phyloP scores from a whole-genome alignment of 352 stramenopile species.

The Phytophthora citricola region DNA sequence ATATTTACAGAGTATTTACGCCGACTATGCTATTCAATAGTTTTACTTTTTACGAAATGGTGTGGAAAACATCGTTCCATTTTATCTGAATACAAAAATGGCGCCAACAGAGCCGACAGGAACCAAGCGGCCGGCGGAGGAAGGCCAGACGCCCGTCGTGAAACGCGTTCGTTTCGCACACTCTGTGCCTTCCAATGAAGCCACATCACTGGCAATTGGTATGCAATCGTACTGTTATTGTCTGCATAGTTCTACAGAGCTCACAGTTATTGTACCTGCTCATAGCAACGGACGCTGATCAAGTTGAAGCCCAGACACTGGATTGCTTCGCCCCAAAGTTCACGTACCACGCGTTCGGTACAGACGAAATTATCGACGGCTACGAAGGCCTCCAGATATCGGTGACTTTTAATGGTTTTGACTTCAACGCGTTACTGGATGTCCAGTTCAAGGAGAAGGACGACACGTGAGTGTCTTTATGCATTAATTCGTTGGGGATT shows the following conservation, averaged over 20 bases:
- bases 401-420: slow-evolving; percentile 67
- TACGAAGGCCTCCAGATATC: slow-evolving; percentile 66
- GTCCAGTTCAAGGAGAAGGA: slow-evolving; percentile 63
- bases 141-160: slow-evolving; percentile 18
- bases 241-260: not conserved
- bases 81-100: slow-evolving; percentile 30
- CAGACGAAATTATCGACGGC: slow-evolving; percentile 71
- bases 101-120: slow-evolving; percentile 27
- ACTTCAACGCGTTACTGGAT: slow-evolving; percentile 68
- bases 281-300: slow-evolving; percentile 46
- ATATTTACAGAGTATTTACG: slow-evolving; percentile 22
- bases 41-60: slow-evolving; percentile 9
- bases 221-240: slow-evolving; percentile 2
- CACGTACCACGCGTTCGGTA: slow-evolving; percentile 86
- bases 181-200: slow-evolving; percentile 53
- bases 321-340: slow-evolving; percentile 72
- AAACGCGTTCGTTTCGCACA: slow-evolving; percentile 78
- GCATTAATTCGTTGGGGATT: not conserved
- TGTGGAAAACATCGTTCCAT: not conserved
- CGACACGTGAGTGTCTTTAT: slow-evolving; percentile 35
- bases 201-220: slow-evolving; percentile 69
- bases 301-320: slow-evolving; percentile 52
- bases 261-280: slow-evolving; percentile 4
- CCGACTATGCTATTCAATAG: not conserved
- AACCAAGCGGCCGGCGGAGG: slow-evolving; percentile 18